A percentile compares a stretch with the other conserved stretches of the same genome.
phyloP scores from a whole-genome alignment of 2,329 filamentous ascomycete genomes.

The Exophiala viscosa region DNA sequence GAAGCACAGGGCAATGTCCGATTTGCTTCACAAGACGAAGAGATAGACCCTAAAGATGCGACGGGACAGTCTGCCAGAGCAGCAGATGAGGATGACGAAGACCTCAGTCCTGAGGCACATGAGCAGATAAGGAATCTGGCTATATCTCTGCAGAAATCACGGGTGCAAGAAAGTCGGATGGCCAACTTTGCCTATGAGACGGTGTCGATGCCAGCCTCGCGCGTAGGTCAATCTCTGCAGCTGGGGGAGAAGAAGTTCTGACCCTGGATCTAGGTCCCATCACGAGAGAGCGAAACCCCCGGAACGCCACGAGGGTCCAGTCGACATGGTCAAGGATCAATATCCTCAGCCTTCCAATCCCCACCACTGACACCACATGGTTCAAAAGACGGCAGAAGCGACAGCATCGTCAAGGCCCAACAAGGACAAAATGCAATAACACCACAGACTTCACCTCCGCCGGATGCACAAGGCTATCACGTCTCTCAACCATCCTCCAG shows the following conservation, averaged over 20 bases:
- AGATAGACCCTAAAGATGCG: slow-evolving; percentile 54
- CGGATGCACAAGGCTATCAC: slow-evolving; percentile 37
- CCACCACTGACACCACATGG: slow-evolving; percentile 85
- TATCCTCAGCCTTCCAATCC: slow-evolving; percentile 74
- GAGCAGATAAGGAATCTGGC: slow-evolving; percentile 70
- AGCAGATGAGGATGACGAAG: slow-evolving; percentile 27
- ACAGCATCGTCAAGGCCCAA: slow-evolving; percentile 34
- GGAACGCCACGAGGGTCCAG: slow-evolving; percentile 55
- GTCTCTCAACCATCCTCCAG: slow-evolving; percentile 40
- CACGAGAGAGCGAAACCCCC: slow-evolving; percentile 58
- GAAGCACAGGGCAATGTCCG: slow-evolving; percentile 53
- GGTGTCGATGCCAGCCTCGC: slow-evolving; percentile 69
- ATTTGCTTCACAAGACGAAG: slow-evolving; percentile 67
- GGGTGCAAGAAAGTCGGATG: slow-evolving; percentile 77
- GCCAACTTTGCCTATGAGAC: slow-evolving; percentile 87
- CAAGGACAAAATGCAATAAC: slow-evolving; percentile 43
- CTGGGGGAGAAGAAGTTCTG: background rate
- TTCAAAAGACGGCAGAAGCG: slow-evolving; percentile 54
- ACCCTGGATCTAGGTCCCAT: slow-evolving; percentile 30
- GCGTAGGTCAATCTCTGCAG: slow-evolving; percentile 34
- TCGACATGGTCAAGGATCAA: slow-evolving; percentile 53
- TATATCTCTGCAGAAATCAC: slow-evolving; percentile 66
- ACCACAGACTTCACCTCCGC: slow-evolving; percentile 53
- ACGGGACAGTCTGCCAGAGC: slow-evolving; percentile 13
- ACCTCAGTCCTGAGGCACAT: slow-evolving; percentile 41